A percentile compares a stretch with the other conserved stretches of the same genome.
Conservation (phyloP, 257 asterid species). For the Verbascum thapsus region DNA sequence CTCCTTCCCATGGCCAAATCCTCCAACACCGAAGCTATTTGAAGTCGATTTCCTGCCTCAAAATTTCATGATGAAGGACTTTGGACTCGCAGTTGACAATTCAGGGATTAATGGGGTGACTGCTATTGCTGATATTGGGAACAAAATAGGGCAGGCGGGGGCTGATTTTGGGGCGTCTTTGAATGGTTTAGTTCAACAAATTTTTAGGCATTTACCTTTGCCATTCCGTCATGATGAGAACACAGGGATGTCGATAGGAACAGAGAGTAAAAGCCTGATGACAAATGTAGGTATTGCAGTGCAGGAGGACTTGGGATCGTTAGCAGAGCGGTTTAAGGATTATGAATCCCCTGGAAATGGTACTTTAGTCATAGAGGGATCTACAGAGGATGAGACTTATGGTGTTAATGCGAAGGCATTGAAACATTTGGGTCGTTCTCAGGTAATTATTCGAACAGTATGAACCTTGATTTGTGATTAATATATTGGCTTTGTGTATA, state of each 20-base stretch:
- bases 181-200: conserved; percentile 79
- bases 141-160: conserved; percentile 88
- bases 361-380: conserved; percentile 43
- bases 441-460: conserved; percentile 47
- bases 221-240: conserved; percentile 73
- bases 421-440: conserved; percentile 71
- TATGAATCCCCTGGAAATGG: conserved; percentile 58
- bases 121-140: conserved; percentile 90
- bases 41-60: conserved; percentile 72
- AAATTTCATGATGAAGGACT: conserved; percentile 59
- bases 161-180: conserved; percentile 77
- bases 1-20: conserved; percentile 75
- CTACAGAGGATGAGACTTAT: conserved; percentile 55
- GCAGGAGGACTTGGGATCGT: conserved; percentile 81
- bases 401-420: conserved; percentile 64
- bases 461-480: conserved; percentile 16
- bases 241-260: conserved; percentile 41
- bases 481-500: too few relatives aligned
- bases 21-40: conserved; percentile 63
- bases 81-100: conserved; percentile 62
- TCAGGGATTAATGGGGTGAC: conserved; percentile 71
- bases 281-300: conserved; percentile 51
- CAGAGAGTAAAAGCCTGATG: conserved; percentile 43
- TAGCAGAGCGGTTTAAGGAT: conserved; percentile 74
- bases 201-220: conserved; percentile 65